phyloP scores from a whole-genome alignment of 1,284 basidiomycete species.

The Acaromyces ingoldii region DNA sequence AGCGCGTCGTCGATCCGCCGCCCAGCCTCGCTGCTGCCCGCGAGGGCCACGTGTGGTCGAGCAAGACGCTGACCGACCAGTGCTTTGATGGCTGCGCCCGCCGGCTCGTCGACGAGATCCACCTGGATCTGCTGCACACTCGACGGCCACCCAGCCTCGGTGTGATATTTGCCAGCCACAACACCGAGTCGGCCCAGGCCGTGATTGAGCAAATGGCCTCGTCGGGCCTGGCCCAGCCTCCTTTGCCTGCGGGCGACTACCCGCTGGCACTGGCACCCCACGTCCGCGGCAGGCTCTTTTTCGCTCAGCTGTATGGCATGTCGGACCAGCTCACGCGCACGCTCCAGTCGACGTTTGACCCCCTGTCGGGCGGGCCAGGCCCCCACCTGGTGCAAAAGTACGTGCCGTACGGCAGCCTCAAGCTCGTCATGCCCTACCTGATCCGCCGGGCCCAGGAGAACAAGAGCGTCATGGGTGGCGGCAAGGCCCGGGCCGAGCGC shows the following conservation, averaged over 20 bases:
- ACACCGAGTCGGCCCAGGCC: conserved; percentile 63
- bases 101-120: conserved; percentile 63
- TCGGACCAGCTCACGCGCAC: conserved; percentile 69
- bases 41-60: conserved; percentile 52
- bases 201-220: conserved; percentile 63
- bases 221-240: conserved; percentile 58
- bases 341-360: conserved; percentile 60
- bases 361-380: conserved; percentile 61
- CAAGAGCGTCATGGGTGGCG: conserved; percentile 53
- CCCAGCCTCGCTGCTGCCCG: conserved; percentile 16
- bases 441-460: conserved; percentile 73
- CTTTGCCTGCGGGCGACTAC: not conserved
- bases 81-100: conserved; percentile 70
- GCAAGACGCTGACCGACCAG: conserved; percentile 66
- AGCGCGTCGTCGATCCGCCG: conserved; percentile 33
- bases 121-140: conserved; percentile 25
- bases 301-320: conserved; percentile 80
- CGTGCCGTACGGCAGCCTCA: conserved; percentile 36
- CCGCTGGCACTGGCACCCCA: not conserved
- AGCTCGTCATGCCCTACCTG: conserved; percentile 67
- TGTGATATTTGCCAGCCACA: conserved; percentile 72
- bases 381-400: conserved; percentile 46
- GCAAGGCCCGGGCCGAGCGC: not conserved
- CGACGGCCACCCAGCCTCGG: no score
- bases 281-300: conserved; percentile 65